Evolutionary conservation across 306 rosid genomes (phyloP).

Genomic region (Hippophae tibetana): DNA sequence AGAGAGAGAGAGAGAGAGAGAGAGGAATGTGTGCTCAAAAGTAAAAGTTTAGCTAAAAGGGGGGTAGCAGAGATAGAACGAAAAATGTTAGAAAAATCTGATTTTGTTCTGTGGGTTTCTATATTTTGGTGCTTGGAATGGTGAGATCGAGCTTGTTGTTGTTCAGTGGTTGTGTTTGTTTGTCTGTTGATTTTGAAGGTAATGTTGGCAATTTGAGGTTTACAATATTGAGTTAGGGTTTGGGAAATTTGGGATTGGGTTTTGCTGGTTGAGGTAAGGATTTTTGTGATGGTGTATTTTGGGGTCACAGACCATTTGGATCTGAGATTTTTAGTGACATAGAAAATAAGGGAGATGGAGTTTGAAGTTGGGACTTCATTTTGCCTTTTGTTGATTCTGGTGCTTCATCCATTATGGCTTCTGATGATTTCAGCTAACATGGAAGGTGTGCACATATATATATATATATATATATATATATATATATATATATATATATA

Average conservation of each 20-base stretch:
- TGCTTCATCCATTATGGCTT: constrained; percentile 54
- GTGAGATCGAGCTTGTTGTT: constrained; percentile 56
- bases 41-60: constrained; percentile 17
- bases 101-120: constrained; percentile 21
- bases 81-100: constrained; percentile 24
- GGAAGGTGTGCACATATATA: constrained; percentile 54
- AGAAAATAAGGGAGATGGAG: constrained; percentile 40
- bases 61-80: constrained; percentile 20
- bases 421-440: constrained; percentile 60
- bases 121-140: constrained; percentile 6
- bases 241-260: constrained; percentile 11
- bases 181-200: not conserved
- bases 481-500: no score
- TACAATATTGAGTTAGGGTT: constrained; percentile 40
- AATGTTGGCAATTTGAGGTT: constrained; percentile 39
- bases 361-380: constrained; percentile 39
- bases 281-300: constrained; percentile 42
- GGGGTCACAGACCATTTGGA: constrained; percentile 52
- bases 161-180: constrained; percentile 21
- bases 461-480: no score
- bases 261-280: constrained; percentile 5
- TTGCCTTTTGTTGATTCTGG: constrained; percentile 42
- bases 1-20: constrained; percentile 13
- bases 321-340: constrained; percentile 56
- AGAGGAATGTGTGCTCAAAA: constrained; percentile 13